phyloP scores from a whole-genome alignment of 352 stramenopile genomes.

The Proteromonas lacertae region DNA sequence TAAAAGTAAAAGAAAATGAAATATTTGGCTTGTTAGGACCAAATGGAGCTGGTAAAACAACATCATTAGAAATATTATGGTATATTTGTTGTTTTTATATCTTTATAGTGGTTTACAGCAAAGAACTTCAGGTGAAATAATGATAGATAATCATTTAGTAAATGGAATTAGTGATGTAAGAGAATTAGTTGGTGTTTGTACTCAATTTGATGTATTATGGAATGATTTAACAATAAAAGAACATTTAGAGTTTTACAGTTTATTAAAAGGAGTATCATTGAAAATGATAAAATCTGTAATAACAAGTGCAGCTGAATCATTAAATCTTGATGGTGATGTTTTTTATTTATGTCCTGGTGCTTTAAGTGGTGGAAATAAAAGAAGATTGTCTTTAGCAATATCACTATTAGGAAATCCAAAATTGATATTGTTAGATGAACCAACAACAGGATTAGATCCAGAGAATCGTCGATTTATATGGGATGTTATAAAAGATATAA shows the following conservation, averaged over 20 bases:
- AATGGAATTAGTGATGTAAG: conserved; percentile 6
- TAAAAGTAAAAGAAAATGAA: too few species aligned
- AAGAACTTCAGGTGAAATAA: too few species aligned
- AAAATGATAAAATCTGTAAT: too few species aligned
- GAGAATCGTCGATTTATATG: conserved; percentile 53
- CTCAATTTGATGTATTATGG: conserved; percentile 58
- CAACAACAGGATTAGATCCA: not conserved
- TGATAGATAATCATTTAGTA: conserved; percentile 3
- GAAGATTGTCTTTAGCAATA: not conserved
- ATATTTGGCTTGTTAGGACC: too few species aligned
- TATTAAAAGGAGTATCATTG: conserved; percentile 28
- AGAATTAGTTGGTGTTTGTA: conserved; percentile 37
- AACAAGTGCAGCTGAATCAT: too few species aligned
- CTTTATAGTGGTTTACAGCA: too few species aligned
- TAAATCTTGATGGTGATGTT: too few species aligned
- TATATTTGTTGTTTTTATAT: too few species aligned
- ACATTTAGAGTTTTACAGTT: conserved; percentile 40
- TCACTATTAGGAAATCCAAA: not conserved
- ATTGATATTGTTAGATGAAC: not conserved
- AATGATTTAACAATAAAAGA: conserved; percentile 42
- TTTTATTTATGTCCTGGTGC: too few species aligned
- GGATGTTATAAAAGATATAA: conserved; percentile 44
- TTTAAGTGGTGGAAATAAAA: not conserved
- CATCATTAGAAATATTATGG: too few species aligned
- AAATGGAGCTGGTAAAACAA: too few species aligned